Percentiles rank a stretch among this genome's conserved stretches.
phyloP scores from a whole-genome alignment of 306 rosid genomes.

The Lathyrus tuberosus region DNA sequence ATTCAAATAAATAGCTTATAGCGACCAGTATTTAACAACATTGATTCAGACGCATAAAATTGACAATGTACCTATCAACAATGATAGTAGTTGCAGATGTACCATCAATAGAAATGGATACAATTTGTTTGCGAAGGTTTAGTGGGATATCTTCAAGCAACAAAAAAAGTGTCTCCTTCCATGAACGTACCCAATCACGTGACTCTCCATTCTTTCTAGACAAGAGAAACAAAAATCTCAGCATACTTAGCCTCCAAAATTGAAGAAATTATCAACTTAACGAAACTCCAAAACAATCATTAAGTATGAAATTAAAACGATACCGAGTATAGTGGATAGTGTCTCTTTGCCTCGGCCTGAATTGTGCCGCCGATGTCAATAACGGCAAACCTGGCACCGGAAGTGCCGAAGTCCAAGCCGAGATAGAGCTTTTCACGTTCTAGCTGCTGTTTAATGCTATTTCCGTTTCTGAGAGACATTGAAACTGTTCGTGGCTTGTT shows the following conservation, averaged over 20 bases:
- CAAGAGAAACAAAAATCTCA: constrained; percentile 51
- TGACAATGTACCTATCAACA: constrained; percentile 64
- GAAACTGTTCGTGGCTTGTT: constrained; percentile 35
- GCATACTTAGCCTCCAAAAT: no score
- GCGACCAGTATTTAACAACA: not conserved
- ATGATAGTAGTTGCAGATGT: constrained; percentile 94
- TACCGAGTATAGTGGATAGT: constrained; percentile 70
- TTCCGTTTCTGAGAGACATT: constrained; percentile 47
- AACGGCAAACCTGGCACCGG: constrained; percentile 83
- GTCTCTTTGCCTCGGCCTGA: constrained; percentile 76
- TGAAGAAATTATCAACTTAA: no score
- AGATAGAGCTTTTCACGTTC: constrained; percentile 64
- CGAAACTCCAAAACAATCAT: no score
- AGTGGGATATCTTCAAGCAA: constrained; percentile 74
- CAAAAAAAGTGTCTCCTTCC: constrained; percentile 76
- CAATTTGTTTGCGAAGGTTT: constrained; percentile 56
- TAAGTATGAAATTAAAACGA: no score
- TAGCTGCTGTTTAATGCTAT: not conserved
- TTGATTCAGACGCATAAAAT: constrained; percentile 2
- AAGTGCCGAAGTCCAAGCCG: constrained; percentile 91
- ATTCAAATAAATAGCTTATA: not conserved
- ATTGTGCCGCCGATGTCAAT: constrained; percentile 63
- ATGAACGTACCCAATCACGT: constrained; percentile 70
- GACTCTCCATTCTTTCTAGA: constrained; percentile 81
- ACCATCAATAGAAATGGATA: constrained; percentile 84